Percentiles rank a stretch among this genome's conserved stretches.
These are phyloP conservation scores for Deinandra increscens DNA, from an alignment of 129 eudicot species.

Conservation along the genomic window DNA sequence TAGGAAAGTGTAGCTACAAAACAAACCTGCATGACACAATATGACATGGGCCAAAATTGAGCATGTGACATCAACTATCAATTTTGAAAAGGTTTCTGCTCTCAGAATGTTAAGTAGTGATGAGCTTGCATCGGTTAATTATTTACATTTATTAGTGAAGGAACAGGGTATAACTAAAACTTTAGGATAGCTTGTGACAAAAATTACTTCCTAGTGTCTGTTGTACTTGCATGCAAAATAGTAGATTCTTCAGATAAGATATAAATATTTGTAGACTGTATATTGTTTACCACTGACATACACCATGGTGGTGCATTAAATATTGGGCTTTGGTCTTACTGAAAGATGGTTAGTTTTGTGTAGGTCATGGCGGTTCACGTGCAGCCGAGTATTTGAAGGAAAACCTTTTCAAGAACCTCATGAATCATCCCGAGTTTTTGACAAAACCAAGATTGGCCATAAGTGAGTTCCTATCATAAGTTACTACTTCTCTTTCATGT, in stretches of 20 bases:
- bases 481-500: background rate
- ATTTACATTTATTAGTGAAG: background rate
- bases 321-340: background rate
- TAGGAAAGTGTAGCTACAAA: background rate
- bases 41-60: background rate
- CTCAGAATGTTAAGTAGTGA: background rate
- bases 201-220: background rate
- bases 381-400: slow-evolving; percentile 78
- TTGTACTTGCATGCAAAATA: background rate
- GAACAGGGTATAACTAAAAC: background rate
- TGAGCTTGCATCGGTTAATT: background rate
- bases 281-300: background rate
- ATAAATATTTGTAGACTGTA: background rate
- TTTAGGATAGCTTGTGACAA: background rate
- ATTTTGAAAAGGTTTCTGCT: background rate
- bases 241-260: background rate
- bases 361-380: slow-evolving; percentile 97
- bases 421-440: slow-evolving; percentile 68
- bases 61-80: background rate
- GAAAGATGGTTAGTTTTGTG: slow-evolving; percentile 13
- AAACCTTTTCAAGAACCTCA: slow-evolving; percentile 71
- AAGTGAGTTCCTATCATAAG: slow-evolving; percentile 45
- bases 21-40: background rate
- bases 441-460: slow-evolving; percentile 67
- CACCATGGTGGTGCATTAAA: too few relatives aligned